Base-by-base conservation (phyloP, 1,284 basidiomycete genomes). In the Irpex sp. region DNA sequence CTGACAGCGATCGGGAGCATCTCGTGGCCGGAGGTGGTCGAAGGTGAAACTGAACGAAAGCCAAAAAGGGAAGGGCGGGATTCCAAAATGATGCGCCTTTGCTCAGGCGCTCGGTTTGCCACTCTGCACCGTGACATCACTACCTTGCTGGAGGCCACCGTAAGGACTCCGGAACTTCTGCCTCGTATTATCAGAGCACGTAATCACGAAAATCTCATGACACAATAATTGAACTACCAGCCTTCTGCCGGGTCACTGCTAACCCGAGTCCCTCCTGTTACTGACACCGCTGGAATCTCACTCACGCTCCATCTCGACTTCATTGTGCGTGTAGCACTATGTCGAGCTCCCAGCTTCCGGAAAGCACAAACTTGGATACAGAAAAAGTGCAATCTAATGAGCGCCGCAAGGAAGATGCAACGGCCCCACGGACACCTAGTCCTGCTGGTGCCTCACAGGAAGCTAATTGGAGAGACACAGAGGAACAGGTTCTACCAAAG, bases 401-500 rank as follows among this genome's bases (percentile, higher is more conserved):
- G n/a, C 39, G n/a, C 11, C 39, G 39, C 39, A 46, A 13, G 39
- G 39, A 46, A 46, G 39, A 46, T 6, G 39, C n/a, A n/a, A n/a
- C 39, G n/a, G 11, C 39, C 5, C 39, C 11, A 1, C 39, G n/a
- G 4, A 31, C 19, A 51, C 50, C 17, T 4, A 31, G 26, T 19
- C 26, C 3, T 19, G 19, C 13, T 11, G 5, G 15, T 19, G 26
- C 0, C 7, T 31, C n/a, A 6, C 55, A 17, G 13, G 31, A 57
- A 13, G 31, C 9, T 4, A 57, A 17, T 5, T 61, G 59, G 59
- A 36, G 37, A 33, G 59, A 61, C 13, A 50, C 39, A 37, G 57
- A 58, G 57, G 53, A 57, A 35, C 58, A 63, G 15, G 19, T 57
- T 6, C 59, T 68, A 11, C 50, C 54, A 59, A 39, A 51, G 43